Percentiles rank a stretch among this genome's conserved stretches.
Conservation (phyloP, 2,329 filamentous ascomycete genomes). For the Pseudofabraea citricarpa region DNA sequence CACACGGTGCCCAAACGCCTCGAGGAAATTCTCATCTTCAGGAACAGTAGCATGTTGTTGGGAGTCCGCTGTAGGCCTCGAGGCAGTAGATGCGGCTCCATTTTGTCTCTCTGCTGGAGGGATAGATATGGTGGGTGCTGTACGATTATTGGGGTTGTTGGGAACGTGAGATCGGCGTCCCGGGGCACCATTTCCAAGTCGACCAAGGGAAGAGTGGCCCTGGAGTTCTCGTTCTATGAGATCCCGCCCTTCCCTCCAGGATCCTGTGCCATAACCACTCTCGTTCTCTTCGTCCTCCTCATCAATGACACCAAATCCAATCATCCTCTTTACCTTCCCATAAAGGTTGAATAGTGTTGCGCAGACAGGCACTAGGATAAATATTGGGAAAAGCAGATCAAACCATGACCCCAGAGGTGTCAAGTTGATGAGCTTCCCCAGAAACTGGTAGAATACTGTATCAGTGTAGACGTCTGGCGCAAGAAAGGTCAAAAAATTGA, state of each 20-base stretch:
- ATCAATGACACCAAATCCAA: constrained; percentile 73
- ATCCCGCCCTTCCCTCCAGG: constrained; percentile 87
- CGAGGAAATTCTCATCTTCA: constrained; percentile 78
- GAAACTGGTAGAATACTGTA: constrained; percentile 83
- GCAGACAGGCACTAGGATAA: constrained; percentile 79
- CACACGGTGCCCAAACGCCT: constrained; percentile 77
- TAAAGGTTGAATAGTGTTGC: constrained; percentile 90
- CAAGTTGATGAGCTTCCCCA: constrained; percentile 77
- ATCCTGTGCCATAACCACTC: constrained; percentile 67
- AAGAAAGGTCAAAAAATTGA: constrained; percentile 94
- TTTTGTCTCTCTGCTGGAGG: constrained; percentile 25
- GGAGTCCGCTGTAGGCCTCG: constrained; percentile 14
- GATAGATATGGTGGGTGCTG: constrained; percentile 21
- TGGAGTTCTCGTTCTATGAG: constrained; percentile 84
- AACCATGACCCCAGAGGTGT: constrained; percentile 81
- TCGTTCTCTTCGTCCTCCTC: constrained; percentile 65
- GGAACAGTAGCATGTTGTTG: constrained; percentile 40
- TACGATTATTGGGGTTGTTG: constrained; percentile 22
- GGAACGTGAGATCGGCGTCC: constrained; percentile 18
- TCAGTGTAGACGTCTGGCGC: constrained; percentile 65
- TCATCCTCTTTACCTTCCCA: constrained; percentile 68
- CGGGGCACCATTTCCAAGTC: constrained; percentile 28
- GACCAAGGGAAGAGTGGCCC: constrained; percentile 51
- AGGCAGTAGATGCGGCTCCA: constrained; percentile 24
- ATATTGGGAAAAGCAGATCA: constrained; percentile 80